phyloP scores from a whole-genome alignment of 805 yeast species.

The Yamadazyma endophytica region DNA sequence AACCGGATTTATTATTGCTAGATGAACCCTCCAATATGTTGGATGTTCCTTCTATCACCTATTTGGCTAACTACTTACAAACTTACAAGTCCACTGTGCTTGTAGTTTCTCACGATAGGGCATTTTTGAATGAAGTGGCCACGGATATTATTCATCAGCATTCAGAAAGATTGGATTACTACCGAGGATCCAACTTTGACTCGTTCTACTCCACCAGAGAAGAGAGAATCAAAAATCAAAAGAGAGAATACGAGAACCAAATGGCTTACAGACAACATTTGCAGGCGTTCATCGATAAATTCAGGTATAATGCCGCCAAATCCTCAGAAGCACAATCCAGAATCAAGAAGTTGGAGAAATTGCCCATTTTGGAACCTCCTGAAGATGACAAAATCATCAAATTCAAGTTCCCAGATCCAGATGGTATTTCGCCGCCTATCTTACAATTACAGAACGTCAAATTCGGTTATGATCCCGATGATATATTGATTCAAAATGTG shows the following conservation, averaged over 20 bases:
- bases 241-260: conserved; percentile 95
- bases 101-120: conserved; percentile 97
- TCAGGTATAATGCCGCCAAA: conserved; percentile 95
- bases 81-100: conserved; percentile 88
- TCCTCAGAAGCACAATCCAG: conserved; percentile 97
- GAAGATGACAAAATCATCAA: conserved; percentile 83
- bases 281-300: conserved; percentile 93
- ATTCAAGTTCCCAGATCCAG: conserved; percentile 95
- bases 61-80: conserved; percentile 83
- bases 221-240: conserved; percentile 89
- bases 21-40: conserved; percentile 99
- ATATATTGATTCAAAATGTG: conserved; percentile 66
- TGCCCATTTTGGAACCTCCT: conserved; percentile 90
- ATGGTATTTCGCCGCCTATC: conserved; percentile 87
- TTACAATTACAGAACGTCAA: conserved; percentile 81
- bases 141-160: conserved; percentile 98
- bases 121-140: conserved; percentile 95
- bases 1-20: conserved; percentile 85
- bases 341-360: conserved; percentile 91
- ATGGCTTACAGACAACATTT: conserved; percentile 93
- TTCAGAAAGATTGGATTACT: conserved; percentile 93
- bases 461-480: conserved; percentile 73
- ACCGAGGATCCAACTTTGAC: conserved; percentile 91
- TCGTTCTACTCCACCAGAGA: conserved; percentile 89
- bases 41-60: conserved; percentile 98